Base-by-base conservation (phyloP, 2,329 filamentous ascomycete species). In the Ophiostoma perfectum region DNA sequence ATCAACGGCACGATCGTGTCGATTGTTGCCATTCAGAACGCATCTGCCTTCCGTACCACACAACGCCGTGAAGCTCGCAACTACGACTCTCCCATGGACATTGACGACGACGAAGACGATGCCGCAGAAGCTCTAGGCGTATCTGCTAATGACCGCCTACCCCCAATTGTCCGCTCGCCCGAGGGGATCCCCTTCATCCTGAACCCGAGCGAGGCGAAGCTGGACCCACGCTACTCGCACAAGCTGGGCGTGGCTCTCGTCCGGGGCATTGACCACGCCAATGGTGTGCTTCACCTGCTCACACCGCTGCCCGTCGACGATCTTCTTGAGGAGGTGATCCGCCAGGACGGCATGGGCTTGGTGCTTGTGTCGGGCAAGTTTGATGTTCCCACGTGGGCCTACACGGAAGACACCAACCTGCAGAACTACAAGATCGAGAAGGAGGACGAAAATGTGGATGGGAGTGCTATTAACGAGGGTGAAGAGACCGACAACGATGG, bases 1-100 rank as follows among this genome's bases (percentile, higher is more conserved):
- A 84, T 94, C 60, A 88, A 91, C 72, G 91, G 91, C 16, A 84
- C 85, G n/a, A 75, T 93, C 0, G 78, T 94, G 0, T 88, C 90
- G 0, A 79, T 91, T 6, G 85, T 92, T 0, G 82, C 84, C 42
- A 78, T 91, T 7, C 85, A 90, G 66, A 82, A 83, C 36, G 70
- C 75, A 0, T 76, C 75, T 36, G 86, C 86, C 2, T 83, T 88
- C 16, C 49, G 65, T 14, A 63, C 60, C 3, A 63, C 60, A 9
- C 60, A 63, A 6, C 60, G 27, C 39, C 60, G 62, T 18, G 55
- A 60, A 38, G 55, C 27, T 4, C 55, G 55, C 27, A 60, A 60
- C 55, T 60, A 60, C 12, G 55, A 60, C 55, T 36, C 55, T 9
- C 55, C 55, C n/a, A 45, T n/a, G 12, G 60, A 49, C 5, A 42